Base-by-base conservation (phyloP, 2,329 filamentous ascomycete genomes). In the Aspergillus intermedius region DNA sequence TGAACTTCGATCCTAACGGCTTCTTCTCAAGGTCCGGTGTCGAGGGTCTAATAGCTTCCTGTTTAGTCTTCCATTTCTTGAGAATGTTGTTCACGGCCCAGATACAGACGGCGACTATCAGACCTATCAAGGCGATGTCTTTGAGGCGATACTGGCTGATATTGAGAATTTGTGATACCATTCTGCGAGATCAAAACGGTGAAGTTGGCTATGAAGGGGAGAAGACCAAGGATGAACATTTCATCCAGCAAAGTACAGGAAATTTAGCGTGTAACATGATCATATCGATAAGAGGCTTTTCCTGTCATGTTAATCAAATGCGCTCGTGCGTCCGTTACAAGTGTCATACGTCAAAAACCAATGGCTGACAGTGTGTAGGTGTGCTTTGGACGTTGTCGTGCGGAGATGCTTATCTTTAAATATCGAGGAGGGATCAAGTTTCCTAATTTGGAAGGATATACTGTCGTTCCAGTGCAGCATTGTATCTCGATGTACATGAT, bases 1-100 rank as follows among this genome's bases (percentile, higher is more conserved):
- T 68, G 68, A 48, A 60, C 62, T 13, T 59, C 61, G 50, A 50
- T 55, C 35, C 53, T 15, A 47, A 53, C 22, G 54, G 46, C 4
- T 68, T 67, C 51, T 76, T 77, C 56, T 80, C 74, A 6, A 72
- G 64, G 56, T 76, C 72, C 2, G 75, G 72, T 1, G 72, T 61
- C 3, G 54, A 57, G 13, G 57, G 51, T 47, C 57, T 59, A 10
- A 49, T 32, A 3, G 48, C 46, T 17, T 40, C 47, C 17, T 37
- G 42, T 28, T 45, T n/a, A 25, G 44, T 45, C 30, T 59, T 64
- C 43, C 67, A 59, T 48, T 59, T 64, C n/a, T 55, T 57, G 1
- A 63, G 54, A 3, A 62, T 28, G 12, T 59, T 50, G 6, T 59
- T 42, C 10, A 55, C 39, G 42, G 64, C 45, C 60, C 63, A 75